A percentile compares a stretch with the other conserved stretches of the same genome.
Conservation (phyloP, 345 rosid species). For the Pugionium dolabratum region DNA sequence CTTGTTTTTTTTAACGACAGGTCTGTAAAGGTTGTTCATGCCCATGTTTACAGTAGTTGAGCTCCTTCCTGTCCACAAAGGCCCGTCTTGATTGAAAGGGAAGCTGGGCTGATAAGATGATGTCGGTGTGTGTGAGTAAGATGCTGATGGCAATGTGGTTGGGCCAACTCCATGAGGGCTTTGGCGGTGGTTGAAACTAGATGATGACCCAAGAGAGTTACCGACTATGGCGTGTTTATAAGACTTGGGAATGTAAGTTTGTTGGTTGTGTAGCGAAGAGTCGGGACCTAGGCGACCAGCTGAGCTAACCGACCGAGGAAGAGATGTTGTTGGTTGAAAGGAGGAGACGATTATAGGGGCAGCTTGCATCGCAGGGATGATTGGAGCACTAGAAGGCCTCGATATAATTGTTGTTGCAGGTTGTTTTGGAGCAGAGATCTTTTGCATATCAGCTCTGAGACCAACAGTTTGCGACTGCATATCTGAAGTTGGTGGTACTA, state of each 20-base stretch:
- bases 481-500: slow-evolving; percentile 32
- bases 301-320: slow-evolving; percentile 84
- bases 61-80: slow-evolving; percentile 54
- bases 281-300: slow-evolving; percentile 79
- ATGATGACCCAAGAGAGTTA: slow-evolving; percentile 54
- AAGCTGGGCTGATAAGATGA: slow-evolving; percentile 54
- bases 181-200: slow-evolving; percentile 47
- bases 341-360: slow-evolving; percentile 47
- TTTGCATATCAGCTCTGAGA: slow-evolving; percentile 53
- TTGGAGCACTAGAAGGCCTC: slow-evolving; percentile 93
- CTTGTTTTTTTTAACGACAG: background rate
- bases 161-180: slow-evolving; percentile 54
- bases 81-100: slow-evolving; percentile 45
- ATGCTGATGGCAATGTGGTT: slow-evolving; percentile 45
- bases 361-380: slow-evolving; percentile 59
- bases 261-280: slow-evolving; percentile 51
- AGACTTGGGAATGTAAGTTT: slow-evolving; percentile 64
- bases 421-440: slow-evolving; percentile 45
- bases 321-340: slow-evolving; percentile 63
- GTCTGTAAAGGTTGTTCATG: slow-evolving; percentile 29
- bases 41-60: slow-evolving; percentile 22
- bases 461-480: slow-evolving; percentile 38
- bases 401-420: slow-evolving; percentile 58
- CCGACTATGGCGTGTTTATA: slow-evolving; percentile 81
- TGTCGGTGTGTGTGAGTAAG: slow-evolving; percentile 48